These are phyloP conservation scores for Hyphodiscus hymeniophilus DNA, from an alignment of 495 filamentous ascomycete genomes.

Conservation along the genomic window DNA sequence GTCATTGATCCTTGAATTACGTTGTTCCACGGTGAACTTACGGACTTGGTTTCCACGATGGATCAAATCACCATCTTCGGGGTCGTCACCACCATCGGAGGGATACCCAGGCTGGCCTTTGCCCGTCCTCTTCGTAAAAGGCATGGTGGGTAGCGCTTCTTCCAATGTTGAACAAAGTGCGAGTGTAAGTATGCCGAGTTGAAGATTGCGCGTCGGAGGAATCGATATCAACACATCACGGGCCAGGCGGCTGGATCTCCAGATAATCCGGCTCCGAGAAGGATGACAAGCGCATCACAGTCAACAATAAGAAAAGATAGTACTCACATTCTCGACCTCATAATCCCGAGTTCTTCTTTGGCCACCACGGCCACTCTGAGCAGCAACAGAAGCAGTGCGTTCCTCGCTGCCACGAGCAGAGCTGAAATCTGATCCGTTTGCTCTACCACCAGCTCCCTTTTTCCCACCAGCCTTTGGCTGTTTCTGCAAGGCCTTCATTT, in stretches of 20 bases:
- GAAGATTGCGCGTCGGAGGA: no score
- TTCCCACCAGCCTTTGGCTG: slow-evolving; percentile 39
- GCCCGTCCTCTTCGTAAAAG: no score
- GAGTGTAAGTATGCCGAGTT: no score
- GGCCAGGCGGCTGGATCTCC: not conserved
- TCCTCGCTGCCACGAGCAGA: slow-evolving; percentile 84
- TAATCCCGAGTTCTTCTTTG: slow-evolving; percentile 61
- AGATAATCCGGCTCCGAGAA: not conserved
- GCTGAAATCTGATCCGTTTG: slow-evolving; percentile 60
- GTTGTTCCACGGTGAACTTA: no score
- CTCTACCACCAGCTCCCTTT: slow-evolving; percentile 36
- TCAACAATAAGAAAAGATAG: slow-evolving; percentile 15
- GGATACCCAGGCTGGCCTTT: no score
- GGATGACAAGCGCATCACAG: not conserved
- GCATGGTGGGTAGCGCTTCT: no score
- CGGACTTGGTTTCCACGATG: no score
- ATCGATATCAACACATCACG: not conserved
- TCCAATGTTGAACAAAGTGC: no score
- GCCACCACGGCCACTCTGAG: slow-evolving; percentile 57
- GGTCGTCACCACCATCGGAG: no score
- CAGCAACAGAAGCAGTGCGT: slow-evolving; percentile 58
- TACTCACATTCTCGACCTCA: slow-evolving; percentile 78
- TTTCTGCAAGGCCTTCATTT: slow-evolving; percentile 45
- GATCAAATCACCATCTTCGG: no score
- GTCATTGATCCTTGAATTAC: no score